Evolutionary conservation across 192 early-diverging fungal species (phyloP).

Genomic region (Gaertneriomyces semiglobifer): DNA sequence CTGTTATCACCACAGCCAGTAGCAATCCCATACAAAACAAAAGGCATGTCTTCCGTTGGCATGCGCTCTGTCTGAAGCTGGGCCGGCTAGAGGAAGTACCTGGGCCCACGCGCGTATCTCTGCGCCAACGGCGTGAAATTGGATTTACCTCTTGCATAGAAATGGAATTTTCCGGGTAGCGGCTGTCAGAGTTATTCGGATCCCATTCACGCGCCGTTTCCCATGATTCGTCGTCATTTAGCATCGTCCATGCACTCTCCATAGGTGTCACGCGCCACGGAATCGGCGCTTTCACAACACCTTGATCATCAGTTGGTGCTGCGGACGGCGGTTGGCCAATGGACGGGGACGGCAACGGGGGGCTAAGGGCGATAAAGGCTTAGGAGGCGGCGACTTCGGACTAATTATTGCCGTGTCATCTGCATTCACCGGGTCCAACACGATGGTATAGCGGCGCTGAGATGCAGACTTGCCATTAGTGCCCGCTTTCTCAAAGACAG

Average conservation of each 20-base stretch:
- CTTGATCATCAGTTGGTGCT: constrained; percentile 20
- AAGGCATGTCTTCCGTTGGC: constrained; percentile 7
- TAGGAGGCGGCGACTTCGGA: background rate
- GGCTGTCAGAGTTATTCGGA: background rate
- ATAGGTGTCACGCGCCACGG: constrained; percentile 25
- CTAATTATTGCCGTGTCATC: too few species aligned
- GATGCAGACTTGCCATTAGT: too few species aligned
- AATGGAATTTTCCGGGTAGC: background rate
- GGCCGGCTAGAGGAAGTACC: constrained; percentile 4
- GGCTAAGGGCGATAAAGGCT: background rate
- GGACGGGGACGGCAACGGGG: background rate
- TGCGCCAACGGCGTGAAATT: background rate
- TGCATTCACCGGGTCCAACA: too few species aligned
- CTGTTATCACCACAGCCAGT: background rate
- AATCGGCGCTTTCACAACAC: constrained; percentile 14
- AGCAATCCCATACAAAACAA: constrained; percentile 2
- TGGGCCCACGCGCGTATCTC: constrained; percentile 12
- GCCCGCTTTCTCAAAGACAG: too few species aligned
- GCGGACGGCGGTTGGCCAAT: constrained; percentile 5
- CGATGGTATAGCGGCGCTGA: too few species aligned
- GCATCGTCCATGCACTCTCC: constrained; percentile 23
- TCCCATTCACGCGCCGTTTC: constrained; percentile 15
- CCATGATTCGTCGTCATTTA: constrained; percentile 20
- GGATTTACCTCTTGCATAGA: constrained; percentile 16
- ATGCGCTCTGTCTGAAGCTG: background rate